These are phyloP conservation scores for Inga leiocalycina DNA, from an alignment of 306 rosid species.

Conservation along the genomic window DNA sequence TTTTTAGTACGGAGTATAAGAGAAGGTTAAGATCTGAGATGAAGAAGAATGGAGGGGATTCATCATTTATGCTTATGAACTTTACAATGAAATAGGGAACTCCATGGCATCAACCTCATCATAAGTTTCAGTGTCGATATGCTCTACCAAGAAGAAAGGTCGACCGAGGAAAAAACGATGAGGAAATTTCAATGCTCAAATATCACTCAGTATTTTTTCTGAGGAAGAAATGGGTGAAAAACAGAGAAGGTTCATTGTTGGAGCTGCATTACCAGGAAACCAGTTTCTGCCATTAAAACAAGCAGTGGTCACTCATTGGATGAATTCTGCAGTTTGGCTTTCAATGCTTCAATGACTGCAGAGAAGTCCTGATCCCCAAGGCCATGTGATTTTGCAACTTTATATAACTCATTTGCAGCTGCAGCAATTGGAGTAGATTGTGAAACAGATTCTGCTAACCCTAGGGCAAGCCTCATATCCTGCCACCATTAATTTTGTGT, in stretches of 20 bases:
- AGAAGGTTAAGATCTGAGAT: neutral
- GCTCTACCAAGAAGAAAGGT: neutral
- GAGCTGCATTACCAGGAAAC: neutral
- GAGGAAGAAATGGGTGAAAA: neutral
- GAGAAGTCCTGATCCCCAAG: slow-evolving; percentile 91
- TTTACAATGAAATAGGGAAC: neutral
- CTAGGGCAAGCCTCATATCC: slow-evolving; percentile 96
- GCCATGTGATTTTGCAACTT: slow-evolving; percentile 90
- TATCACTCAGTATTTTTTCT: neutral
- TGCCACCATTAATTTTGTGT: slow-evolving; percentile 40
- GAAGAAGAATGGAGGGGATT: neutral
- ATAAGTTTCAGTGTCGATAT: neutral
- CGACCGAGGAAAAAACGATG: neutral
- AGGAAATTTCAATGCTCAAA: neutral
- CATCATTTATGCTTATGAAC: neutral
- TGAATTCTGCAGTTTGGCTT: slow-evolving; percentile 59
- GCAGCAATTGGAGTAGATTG: slow-evolving; percentile 91
- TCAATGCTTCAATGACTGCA: slow-evolving; percentile 91
- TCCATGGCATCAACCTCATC: neutral
- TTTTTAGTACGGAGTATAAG: neutral
- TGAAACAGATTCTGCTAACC: slow-evolving; percentile 89
- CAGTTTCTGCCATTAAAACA: neutral
- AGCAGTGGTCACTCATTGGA: slow-evolving; percentile 29
- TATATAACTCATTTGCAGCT: slow-evolving; percentile 88
- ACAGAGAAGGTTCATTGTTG: neutral